These are phyloP conservation scores for Leishmania major DNA, from an alignment of 208 protist species.

Conservation along the genomic window DNA sequence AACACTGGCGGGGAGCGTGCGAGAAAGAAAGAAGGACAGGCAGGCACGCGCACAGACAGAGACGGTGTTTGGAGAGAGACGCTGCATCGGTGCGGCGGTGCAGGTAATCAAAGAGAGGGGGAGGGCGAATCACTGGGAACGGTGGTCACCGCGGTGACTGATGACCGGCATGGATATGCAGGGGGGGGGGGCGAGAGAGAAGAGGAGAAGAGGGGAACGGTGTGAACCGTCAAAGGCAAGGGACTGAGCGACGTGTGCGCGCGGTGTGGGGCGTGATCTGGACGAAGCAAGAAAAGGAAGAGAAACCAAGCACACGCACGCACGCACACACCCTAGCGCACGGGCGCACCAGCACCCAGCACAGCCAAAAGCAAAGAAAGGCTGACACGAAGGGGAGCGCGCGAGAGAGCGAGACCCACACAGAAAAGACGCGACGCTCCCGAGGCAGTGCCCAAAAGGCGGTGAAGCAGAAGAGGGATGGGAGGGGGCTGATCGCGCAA, in stretches of 20 bases:
- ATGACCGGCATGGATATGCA: too few species aligned
- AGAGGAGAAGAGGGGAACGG: not conserved
- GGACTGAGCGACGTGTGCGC: not conserved
- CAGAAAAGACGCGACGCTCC: too few species aligned
- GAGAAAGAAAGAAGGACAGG: not conserved
- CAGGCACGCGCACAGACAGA: not conserved
- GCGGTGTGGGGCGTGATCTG: not conserved
- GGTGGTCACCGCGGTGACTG: too few species aligned
- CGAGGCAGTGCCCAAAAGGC: not conserved
- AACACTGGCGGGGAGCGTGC: not conserved
- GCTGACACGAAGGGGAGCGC: not conserved
- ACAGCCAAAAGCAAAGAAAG: not conserved
- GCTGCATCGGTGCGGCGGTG: not conserved
- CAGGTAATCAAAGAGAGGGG: not conserved
- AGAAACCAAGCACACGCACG: not conserved
- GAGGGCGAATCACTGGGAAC: too few species aligned
- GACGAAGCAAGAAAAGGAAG: not conserved
- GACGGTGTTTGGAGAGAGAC: not conserved
- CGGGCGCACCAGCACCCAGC: not conserved
- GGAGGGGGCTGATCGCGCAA: not conserved
- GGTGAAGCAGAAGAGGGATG: not conserved
- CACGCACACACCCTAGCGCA: too few species aligned
- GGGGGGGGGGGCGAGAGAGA: too few species aligned
- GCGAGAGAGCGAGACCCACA: too few species aligned
- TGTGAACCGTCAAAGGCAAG: not conserved